Conservation (phyloP, 192 early-diverging fungal species). For the Pilaira anomala region DNA sequence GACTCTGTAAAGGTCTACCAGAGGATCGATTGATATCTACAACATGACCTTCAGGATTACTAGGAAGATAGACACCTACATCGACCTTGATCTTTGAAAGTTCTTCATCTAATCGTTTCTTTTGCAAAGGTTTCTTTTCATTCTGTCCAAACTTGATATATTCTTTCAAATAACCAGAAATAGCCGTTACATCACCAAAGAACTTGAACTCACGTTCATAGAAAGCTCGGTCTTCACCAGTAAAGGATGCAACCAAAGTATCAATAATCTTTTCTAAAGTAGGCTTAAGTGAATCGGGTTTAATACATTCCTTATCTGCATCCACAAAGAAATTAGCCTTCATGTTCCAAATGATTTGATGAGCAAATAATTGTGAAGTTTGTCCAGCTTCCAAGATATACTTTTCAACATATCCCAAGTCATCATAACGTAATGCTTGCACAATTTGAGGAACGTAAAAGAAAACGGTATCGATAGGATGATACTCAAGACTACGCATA, state of each 20-base stretch:
- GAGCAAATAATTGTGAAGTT: conserved; percentile 95
- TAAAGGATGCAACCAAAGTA: conserved; percentile 74
- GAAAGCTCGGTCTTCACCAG: conserved; percentile 84
- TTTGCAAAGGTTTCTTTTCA: conserved; percentile 76
- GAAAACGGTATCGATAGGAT: conserved; percentile 92
- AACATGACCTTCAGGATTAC: conserved; percentile 93
- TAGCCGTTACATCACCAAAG: conserved; percentile 93
- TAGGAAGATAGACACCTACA: conserved; percentile 95
- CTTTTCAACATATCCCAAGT: conserved; percentile 88
- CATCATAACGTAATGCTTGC: conserved; percentile 89
- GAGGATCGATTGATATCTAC: conserved; percentile 94
- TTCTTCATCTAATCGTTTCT: conserved; percentile 97
- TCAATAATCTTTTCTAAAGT: conserved; percentile 83
- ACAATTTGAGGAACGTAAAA: conserved; percentile 99
- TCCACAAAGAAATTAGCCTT: conserved; percentile 94
- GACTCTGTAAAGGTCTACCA: conserved; percentile 91
- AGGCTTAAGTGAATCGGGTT: conserved; percentile 86
- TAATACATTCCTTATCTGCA: conserved; percentile 41
- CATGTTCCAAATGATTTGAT: conserved; percentile 99
- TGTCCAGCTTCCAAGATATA: conserved; percentile 93
- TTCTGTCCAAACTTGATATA: conserved; percentile 83
- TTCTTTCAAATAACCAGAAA: conserved; percentile 96
- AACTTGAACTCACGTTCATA: conserved; percentile 97
- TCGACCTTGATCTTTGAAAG: conserved; percentile 92
- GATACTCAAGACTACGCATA: conserved; percentile 85